Percentiles rank a stretch among this genome's conserved stretches.
Evolutionary conservation across 2,329 filamentous ascomycete species (phyloP).

Genomic region (Coniella vitis): DNA sequence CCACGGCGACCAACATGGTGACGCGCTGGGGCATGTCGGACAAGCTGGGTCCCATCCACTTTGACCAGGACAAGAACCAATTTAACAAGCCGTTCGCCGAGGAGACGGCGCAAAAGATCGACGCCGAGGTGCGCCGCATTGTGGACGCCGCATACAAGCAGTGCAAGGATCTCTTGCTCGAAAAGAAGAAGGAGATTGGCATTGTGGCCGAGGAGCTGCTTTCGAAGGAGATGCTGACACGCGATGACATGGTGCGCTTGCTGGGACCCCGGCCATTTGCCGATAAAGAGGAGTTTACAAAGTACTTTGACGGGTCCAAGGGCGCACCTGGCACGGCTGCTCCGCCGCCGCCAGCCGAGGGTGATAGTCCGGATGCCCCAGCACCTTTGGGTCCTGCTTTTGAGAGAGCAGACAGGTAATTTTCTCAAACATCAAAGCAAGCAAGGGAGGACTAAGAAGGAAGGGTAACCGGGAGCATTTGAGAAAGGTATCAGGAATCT

Average conservation of each 20-base stretch:
- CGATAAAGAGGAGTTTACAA: conserved; percentile 82
- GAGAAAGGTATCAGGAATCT: not conserved
- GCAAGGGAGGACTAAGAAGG: not conserved
- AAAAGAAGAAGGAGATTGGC: conserved; percentile 83
- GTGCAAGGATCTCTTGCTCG: conserved; percentile 73
- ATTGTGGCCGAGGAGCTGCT: conserved; percentile 90
- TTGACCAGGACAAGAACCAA: conserved; percentile 74
- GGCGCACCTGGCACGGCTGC: conserved; percentile 41
- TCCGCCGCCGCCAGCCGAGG: conserved; percentile 44
- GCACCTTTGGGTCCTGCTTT: conserved; percentile 29
- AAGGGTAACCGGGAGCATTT: not conserved
- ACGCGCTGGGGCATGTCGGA: conserved; percentile 99
- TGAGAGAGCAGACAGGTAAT: conserved; percentile 21
- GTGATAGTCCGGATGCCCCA: conserved; percentile 26
- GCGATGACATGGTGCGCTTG: conserved; percentile 87
- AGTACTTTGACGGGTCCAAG: conserved; percentile 69
- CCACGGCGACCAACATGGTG: conserved; percentile 95
- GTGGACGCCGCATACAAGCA: conserved; percentile 89
- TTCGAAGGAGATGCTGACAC: conserved; percentile 80
- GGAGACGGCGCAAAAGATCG: conserved; percentile 85
- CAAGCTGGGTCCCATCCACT: conserved; percentile 89
- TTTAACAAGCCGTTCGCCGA: conserved; percentile 95
- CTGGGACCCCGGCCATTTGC: conserved; percentile 79
- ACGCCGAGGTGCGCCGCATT: conserved; percentile 83
- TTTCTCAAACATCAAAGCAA: conserved; percentile 4